Percentiles rank a stretch among this genome's conserved stretches.
Evolutionary conservation across 2,329 filamentous ascomycete species (phyloP).

Genomic region (Geoglossum cookeanum): DNA sequence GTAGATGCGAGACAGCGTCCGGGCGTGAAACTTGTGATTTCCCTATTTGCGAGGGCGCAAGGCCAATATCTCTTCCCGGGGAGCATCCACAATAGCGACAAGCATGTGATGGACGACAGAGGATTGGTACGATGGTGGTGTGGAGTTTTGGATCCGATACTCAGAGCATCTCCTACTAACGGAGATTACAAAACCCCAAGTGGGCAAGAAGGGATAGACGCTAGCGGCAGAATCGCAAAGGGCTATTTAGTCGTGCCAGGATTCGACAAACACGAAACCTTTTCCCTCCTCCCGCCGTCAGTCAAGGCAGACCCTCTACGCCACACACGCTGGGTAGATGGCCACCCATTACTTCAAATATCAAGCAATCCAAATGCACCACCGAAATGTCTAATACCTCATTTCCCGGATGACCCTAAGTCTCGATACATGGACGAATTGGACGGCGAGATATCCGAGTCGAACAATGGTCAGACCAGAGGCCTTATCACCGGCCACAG

Average conservation of each 20-base stretch:
- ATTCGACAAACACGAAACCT: constrained; percentile 61
- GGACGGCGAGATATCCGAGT: constrained; percentile 57
- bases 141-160: constrained; percentile 58
- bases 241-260: constrained; percentile 80
- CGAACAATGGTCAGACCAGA: constrained; percentile 16
- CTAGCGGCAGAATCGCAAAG: constrained; percentile 23
- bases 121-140: constrained; percentile 95
- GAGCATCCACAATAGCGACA: constrained; percentile 64
- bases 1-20: constrained; percentile 45
- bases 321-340: constrained; percentile 31
- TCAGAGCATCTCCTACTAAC: constrained; percentile 27
- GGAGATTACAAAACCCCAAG: constrained; percentile 15
- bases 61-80: constrained; percentile 89
- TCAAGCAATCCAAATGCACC: constrained; percentile 49
- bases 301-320: constrained; percentile 21
- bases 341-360: constrained; percentile 56
- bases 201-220: constrained; percentile 13
- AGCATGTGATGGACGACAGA: constrained; percentile 83
- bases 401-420: constrained; percentile 91
- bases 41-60: constrained; percentile 80
- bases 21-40: constrained; percentile 54
- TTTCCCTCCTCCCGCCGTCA: constrained; percentile 51
- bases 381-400: constrained; percentile 67
- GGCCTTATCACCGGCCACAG: constrained; percentile 26
- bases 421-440: constrained; percentile 74